These are phyloP conservation scores for Lupinus albus DNA, from an alignment of 306 rosid genomes.

Conservation along the genomic window DNA sequence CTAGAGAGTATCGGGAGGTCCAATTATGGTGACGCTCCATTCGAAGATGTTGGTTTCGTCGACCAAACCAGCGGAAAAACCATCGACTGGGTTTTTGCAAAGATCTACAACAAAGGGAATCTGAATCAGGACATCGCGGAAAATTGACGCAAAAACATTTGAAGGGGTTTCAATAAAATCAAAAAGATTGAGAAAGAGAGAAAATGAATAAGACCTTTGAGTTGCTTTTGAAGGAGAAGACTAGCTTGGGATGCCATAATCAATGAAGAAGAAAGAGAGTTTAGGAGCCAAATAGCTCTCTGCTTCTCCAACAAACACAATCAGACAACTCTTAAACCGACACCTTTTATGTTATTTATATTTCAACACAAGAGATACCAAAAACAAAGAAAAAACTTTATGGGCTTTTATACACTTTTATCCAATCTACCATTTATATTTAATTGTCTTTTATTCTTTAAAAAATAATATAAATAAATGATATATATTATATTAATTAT, in stretches of 20 bases:
- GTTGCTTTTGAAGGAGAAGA: conserved; percentile 95
- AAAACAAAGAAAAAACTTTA: too few relatives aligned
- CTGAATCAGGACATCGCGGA: conserved; percentile 32
- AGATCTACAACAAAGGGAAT: conserved; percentile 64
- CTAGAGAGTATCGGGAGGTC: conserved; percentile 99
- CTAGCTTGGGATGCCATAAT: conserved; percentile 88
- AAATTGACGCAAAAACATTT: conserved; percentile 38
- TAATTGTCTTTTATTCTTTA: too few relatives aligned
- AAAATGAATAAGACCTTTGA: conserved; percentile 54
- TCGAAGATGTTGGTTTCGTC: conserved; percentile 89
- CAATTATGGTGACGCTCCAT: conserved; percentile 98
- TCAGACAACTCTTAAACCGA: conserved; percentile 17
- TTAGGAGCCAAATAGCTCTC: conserved; percentile 14
- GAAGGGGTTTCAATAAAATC: conserved; percentile 5
- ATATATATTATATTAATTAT: too few relatives aligned
- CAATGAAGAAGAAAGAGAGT: background rate
- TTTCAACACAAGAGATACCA: too few relatives aligned
- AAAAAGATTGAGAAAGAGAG: background rate
- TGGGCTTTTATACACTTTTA: too few relatives aligned
- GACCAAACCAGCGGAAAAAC: conserved; percentile 94
- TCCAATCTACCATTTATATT: too few relatives aligned
- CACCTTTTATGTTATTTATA: conserved; percentile 40
- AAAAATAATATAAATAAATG: too few relatives aligned
- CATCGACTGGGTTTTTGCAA: conserved; percentile 92
- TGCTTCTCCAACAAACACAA: conserved; percentile 36